Percentiles rank a stretch among this genome's conserved stretches.
Evolutionary conservation across 2,329 filamentous ascomycete genomes (phyloP).

Genomic region (Biscogniauxia sp.): DNA sequence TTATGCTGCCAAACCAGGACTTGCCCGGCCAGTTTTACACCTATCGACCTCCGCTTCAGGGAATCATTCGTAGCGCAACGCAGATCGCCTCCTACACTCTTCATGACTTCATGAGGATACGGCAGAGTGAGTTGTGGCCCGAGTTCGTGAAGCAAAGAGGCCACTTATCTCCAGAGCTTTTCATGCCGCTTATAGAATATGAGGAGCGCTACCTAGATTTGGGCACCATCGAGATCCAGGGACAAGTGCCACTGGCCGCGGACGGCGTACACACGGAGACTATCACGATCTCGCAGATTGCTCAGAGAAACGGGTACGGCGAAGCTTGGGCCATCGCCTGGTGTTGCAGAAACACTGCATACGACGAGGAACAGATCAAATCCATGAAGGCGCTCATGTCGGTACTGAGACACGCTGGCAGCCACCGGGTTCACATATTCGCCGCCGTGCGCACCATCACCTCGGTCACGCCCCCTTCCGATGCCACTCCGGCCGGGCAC

Average conservation of each 20-base stretch:
- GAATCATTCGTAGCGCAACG: not conserved
- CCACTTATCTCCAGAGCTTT: not conserved
- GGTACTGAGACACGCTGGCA: too few relatives aligned
- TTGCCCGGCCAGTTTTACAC: not conserved
- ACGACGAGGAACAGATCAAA: too few relatives aligned
- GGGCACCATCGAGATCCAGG: too few relatives aligned
- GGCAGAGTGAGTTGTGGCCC: not conserved
- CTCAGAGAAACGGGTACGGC: too few relatives aligned
- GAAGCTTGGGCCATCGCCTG: too few relatives aligned
- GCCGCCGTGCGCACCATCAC: not conserved
- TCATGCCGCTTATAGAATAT: not conserved
- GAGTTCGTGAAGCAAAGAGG: not conserved
- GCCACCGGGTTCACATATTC: not conserved
- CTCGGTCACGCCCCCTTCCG: too few relatives aligned
- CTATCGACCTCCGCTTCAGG: not conserved
- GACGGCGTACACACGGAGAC: too few relatives aligned
- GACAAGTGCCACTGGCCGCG: too few relatives aligned
- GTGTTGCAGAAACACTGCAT: too few relatives aligned
- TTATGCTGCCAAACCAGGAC: not conserved
- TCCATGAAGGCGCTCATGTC: too few relatives aligned
- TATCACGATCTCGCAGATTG: too few relatives aligned
- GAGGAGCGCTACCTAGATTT: not conserved
- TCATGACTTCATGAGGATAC: not conserved
- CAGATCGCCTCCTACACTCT: not conserved
- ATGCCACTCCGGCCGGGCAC: too few relatives aligned